These are phyloP conservation scores for Aspergillus neotritici DNA, from an alignment of 2,329 filamentous ascomycete genomes.

Conservation along the genomic window DNA sequence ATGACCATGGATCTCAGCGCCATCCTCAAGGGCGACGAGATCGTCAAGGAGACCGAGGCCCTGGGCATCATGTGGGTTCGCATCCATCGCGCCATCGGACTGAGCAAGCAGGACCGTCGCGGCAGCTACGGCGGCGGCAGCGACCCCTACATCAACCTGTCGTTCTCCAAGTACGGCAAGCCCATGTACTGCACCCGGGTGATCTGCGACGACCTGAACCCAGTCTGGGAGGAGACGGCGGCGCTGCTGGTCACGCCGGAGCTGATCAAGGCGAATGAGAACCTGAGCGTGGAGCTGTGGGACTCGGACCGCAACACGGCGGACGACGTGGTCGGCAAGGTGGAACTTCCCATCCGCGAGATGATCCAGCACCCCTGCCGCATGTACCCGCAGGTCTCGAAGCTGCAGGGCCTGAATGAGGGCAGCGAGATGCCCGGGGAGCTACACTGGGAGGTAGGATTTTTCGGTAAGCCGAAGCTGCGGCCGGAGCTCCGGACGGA, in stretches of 20 bases:
- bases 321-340: conserved; percentile 91
- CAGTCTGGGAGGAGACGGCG: conserved; percentile 82
- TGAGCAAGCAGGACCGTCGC: conserved; percentile 85
- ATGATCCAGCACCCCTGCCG: conserved; percentile 89
- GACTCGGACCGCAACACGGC: conserved; percentile 89
- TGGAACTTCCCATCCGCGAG: conserved; percentile 89
- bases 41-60: conserved; percentile 78
- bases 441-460: conserved; percentile 93
- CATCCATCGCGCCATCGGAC: conserved; percentile 77
- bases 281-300: conserved; percentile 90
- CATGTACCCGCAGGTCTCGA: conserved; percentile 86
- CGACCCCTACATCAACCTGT: conserved; percentile 91
- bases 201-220: conserved; percentile 90
- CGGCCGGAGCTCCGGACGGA: conserved; percentile 77
- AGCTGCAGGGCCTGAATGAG: conserved; percentile 73
- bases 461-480: conserved; percentile 86
- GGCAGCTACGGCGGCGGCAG: conserved; percentile 81
- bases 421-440: conserved; percentile 87
- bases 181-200: conserved; percentile 97
- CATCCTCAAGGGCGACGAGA: conserved; percentile 83
- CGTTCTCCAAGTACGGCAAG: conserved; percentile 94
- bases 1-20: conserved; percentile 88
- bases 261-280: conserved; percentile 87
- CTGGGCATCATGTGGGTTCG: conserved; percentile 87
- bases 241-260: conserved; percentile 83